Evolutionary conservation across 129 eudicot genomes (phyloP).

Genomic region (Tagetes erecta): DNA sequence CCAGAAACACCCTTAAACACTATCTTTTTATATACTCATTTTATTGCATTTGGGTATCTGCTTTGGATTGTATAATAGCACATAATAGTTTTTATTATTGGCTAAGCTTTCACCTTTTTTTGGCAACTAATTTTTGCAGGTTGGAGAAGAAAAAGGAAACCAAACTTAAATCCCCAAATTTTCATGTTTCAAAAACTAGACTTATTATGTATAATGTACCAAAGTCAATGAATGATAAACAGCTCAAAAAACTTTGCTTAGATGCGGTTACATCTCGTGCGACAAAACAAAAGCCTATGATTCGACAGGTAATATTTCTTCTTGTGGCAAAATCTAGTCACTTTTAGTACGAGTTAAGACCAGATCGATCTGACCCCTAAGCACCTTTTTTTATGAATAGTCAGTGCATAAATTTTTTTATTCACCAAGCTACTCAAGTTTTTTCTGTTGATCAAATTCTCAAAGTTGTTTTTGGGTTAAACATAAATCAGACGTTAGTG

Average conservation of each 20-base stretch:
- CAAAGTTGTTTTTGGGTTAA: background rate
- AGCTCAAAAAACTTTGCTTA: conserved; percentile 62
- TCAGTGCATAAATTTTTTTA: background rate
- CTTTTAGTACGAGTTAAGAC: background rate
- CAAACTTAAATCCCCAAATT: conserved; percentile 88
- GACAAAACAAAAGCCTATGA: conserved; percentile 71
- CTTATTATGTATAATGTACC: conserved; percentile 88
- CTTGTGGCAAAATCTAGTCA: background rate
- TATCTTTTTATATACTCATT: background rate
- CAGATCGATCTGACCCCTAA: background rate
- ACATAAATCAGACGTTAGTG: background rate
- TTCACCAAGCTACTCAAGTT: background rate
- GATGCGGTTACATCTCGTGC: conserved; percentile 92
- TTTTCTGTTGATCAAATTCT: background rate
- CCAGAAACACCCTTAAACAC: background rate
- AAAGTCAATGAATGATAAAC: conserved; percentile 72
- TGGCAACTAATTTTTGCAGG: conserved; percentile 47
- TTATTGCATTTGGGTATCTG: background rate
- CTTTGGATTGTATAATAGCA: background rate
- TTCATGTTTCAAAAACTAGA: conserved; percentile 87
- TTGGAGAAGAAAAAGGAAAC: conserved; percentile 73
- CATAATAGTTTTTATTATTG: background rate
- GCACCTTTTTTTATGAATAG: background rate
- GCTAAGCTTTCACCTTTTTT: background rate
- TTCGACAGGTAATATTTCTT: conserved; percentile 66